Base-by-base conservation (phyloP, 176 grass and related monocot species). In the Cenchrus americanus region DNA sequence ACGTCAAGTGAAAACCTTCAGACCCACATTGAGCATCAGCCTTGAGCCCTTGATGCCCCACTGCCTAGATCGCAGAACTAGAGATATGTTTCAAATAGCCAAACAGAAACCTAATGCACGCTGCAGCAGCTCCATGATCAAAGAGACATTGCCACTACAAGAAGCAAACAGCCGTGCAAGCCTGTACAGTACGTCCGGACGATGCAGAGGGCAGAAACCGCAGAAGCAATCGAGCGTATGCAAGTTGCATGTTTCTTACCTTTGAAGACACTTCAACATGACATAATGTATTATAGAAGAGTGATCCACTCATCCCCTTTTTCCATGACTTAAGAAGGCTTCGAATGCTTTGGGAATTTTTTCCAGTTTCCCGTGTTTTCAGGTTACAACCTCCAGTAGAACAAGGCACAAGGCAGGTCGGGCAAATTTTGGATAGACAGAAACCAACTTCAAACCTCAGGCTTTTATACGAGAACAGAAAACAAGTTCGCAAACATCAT, bases 191-290 rank as follows among this genome's bases (percentile, higher is more conserved):
- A 34, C 64, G 66, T 14, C 6, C 24, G 18, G 57, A 62, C 55
- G 40, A 60, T 37, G 65, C 17, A 60, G 23, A 37, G 4, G 34
- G 34, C 34, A 37, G 3, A 32, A 68, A 23, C 63, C 48, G 34
- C 34, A 37, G 3, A 32, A 68, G 40, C 63, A 59, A 76, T 84
- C 62, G 30, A 32, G 49, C 21, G 44, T 24, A 34, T 47, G 17
- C 50, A 61, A 62, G 18, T 75, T 75, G 59, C 46, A 27, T 44
- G 53, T 70, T 48, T 61, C 74, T 69, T 86, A 55, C 67, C 76
- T 80, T 79, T 44, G 14, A 80, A 80, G 58, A 37, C 76, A 80
- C 76, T 73, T 17, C 73, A 77, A 23, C 14, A 11, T 54, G 32
- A 15, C 26, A 73, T 42, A 27, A 73, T 11, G 7, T 24, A 53